phyloP scores from a whole-genome alignment of 306 rosid genomes.

The Dalbergia cultrata region DNA sequence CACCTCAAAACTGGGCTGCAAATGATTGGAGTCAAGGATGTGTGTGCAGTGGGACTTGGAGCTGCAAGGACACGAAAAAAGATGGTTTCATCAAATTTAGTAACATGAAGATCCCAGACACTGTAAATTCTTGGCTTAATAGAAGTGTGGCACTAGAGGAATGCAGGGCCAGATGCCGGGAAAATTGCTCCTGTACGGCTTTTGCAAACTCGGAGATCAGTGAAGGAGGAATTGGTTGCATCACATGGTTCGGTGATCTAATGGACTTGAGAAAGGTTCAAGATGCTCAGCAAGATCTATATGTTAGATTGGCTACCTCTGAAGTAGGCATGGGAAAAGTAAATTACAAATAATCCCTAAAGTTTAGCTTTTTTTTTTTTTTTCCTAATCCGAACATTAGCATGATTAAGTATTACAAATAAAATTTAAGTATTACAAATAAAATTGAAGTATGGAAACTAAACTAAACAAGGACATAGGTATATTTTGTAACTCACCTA shows the following conservation, averaged over 20 bases:
- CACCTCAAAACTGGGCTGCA: no score
- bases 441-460: no score
- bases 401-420: no score
- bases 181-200: constrained; percentile 61
- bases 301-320: constrained; percentile 47
- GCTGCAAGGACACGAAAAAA: constrained; percentile 22
- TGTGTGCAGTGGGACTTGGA: not conserved
- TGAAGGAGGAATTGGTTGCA: constrained; percentile 61
- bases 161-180: constrained; percentile 58
- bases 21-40: constrained; percentile 52
- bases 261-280: constrained; percentile 50
- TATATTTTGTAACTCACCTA: no score
- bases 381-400: no score
- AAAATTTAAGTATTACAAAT: no score
- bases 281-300: constrained; percentile 51
- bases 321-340: constrained; percentile 49
- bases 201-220: constrained; percentile 53
- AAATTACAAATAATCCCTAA: no score
- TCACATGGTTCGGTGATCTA: constrained; percentile 61
- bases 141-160: constrained; percentile 52
- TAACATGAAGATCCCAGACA: constrained; percentile 55
- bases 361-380: no score
- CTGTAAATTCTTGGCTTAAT: constrained; percentile 53
- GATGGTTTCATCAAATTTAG: constrained; percentile 44
- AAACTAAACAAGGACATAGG: no score